phyloP scores from a whole-genome alignment of 2,329 filamentous ascomycete genomes.

The Pseudogymnoascus sp. region DNA sequence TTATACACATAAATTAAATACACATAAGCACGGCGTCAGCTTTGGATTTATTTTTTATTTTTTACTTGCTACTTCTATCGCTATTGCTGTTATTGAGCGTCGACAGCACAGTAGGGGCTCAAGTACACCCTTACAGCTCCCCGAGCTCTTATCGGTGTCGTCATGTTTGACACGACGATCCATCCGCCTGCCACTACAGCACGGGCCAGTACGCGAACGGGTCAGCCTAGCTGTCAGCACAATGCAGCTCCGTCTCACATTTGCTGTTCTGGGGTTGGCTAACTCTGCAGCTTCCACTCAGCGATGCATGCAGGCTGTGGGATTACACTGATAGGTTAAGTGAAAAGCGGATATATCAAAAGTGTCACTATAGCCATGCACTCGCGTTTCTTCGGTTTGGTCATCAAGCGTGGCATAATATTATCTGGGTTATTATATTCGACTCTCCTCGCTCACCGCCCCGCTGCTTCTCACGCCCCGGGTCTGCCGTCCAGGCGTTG shows the following conservation, averaged over 20 bases:
- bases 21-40: neutral
- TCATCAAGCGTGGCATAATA: conserved; percentile 5
- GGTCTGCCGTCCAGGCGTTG: conserved; percentile 6
- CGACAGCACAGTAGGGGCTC: neutral
- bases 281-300: neutral
- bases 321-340: neutral
- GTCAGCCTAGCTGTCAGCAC: neutral
- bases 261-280: neutral
- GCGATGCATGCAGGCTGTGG: neutral
- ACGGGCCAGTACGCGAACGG: conserved; percentile 1
- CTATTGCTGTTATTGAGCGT: neutral
- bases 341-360: neutral
- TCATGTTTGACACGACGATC: neutral
- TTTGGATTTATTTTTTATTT: neutral
- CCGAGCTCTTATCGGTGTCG: conserved; percentile 5
- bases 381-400: neutral
- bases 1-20: neutral
- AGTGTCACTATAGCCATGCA: neutral
- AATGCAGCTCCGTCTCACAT: conserved; percentile 1
- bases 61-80: neutral
- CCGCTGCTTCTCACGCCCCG: neutral
- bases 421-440: conserved; percentile 6
- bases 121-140: conserved; percentile 1
- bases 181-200: neutral
- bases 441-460: neutral